Base-by-base conservation (phyloP, 169 alveolate species). In the Eimeria falciformis region DNA sequence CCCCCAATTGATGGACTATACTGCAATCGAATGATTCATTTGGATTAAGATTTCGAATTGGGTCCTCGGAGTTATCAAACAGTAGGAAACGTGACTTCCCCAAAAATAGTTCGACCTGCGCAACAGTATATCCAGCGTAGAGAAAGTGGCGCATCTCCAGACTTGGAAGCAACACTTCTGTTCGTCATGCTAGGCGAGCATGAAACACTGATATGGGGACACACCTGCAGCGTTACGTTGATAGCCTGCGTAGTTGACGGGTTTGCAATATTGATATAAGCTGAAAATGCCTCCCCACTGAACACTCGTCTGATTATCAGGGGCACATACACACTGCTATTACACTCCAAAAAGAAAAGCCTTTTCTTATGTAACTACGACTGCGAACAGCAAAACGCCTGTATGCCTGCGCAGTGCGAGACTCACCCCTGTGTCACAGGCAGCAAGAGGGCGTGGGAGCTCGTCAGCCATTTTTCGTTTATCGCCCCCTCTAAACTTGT, bases 11-110 rank as follows among this genome's bases (percentile, higher is more conserved):
- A 73, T 89, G 93, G 82, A 55, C 50, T 45, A 89, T 77, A 3
- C 84, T 56, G 90, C 93, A 89, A 73, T 89, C 93, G 53, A 89
- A 89, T 2, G 93, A 89, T 33, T 89, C 86, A 6, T 83, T 90
- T 53, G 90, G 90, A 58, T 75, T 62, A 37, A 89, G 73, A 65
- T 46, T 53, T 40, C 82, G 83, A 27, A 89, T 69, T 2, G 93
- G 93, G 25, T 89, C 93, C 55, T 77, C 81, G 43, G 93, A 56
- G 62, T 89, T 89, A 62, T 89, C 93, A 73, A 89, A 89, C 3
- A 89, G 83, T 4, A 89, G 50, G 62, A 37, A 46, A 0, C 93
- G 83, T n/a, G 56, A 55, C 78, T 27, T 62, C 2, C 93, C 93
- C 11, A 89, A 37, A 55, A 58, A 77, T 0, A 89, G 75, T 43